Conservation (phyloP, 805 yeast genomes). For the Metschnikowia continentalis region DNA sequence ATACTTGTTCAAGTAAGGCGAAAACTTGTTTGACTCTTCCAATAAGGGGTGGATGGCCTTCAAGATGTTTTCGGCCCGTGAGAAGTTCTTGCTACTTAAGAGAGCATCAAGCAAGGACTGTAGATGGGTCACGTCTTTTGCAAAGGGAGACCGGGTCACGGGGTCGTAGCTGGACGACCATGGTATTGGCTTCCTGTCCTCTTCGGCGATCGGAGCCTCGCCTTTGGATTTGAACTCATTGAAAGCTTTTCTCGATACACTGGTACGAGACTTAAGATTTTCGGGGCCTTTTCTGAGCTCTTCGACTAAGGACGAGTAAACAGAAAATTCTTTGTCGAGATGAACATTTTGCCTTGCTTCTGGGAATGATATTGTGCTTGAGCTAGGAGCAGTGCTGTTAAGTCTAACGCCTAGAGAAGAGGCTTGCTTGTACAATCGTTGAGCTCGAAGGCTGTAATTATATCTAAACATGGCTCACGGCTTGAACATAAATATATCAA, state of each 20-base stretch:
- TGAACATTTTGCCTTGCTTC: not conserved
- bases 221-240: conserved; percentile 11
- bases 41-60: conserved; percentile 53
- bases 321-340: conserved; percentile 8
- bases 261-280: not conserved
- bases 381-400: not conserved
- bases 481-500: not conserved
- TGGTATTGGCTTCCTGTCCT: conserved; percentile 16
- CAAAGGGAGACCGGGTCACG: conserved; percentile 39
- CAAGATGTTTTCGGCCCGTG: conserved; percentile 66
- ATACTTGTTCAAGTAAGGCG: conserved; percentile 67
- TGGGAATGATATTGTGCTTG: not conserved
- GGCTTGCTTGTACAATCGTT: not conserved
- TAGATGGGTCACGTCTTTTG: conserved; percentile 58
- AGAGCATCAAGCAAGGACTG: conserved; percentile 82
- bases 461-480: not conserved
- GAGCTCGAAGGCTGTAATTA: not conserved
- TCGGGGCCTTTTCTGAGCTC: conserved; percentile 13
- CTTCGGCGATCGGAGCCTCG: conserved; percentile 9
- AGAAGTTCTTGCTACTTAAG: conserved; percentile 57
- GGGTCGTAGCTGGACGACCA: conserved; percentile 43
- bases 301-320: conserved; percentile 14
- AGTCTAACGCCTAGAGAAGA: not conserved
- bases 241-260: conserved; percentile 13
- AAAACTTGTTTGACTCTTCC: conserved; percentile 42